These are phyloP conservation scores for Rhodamnia rubescens DNA, from an alignment of 345 rosid species.

Conservation along the genomic window DNA sequence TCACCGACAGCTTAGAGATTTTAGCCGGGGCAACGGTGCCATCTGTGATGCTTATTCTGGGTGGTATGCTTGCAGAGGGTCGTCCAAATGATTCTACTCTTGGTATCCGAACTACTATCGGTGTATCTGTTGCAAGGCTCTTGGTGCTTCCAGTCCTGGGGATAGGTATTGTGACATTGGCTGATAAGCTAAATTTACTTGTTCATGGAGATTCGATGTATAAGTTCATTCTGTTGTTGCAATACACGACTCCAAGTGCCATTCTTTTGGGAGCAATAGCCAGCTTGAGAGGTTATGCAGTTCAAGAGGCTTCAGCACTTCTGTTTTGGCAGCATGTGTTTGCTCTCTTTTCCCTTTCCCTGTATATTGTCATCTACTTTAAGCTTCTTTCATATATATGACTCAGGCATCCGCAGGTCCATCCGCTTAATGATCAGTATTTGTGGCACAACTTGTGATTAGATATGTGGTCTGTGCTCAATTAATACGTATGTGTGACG, in stretches of 20 bases:
- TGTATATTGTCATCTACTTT: slow-evolving; percentile 61
- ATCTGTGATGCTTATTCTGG: slow-evolving; percentile 92
- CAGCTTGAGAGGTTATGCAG: slow-evolving; percentile 82
- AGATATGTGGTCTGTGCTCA: not conserved
- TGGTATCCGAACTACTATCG: slow-evolving; percentile 70
- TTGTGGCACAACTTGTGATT: not conserved
- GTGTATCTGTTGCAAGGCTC: slow-evolving; percentile 66
- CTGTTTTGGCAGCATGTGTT: slow-evolving; percentile 87
- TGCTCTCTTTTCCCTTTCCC: slow-evolving; percentile 70
- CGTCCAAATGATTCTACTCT: slow-evolving; percentile 63
- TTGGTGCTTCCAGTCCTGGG: slow-evolving; percentile 77
- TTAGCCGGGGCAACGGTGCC: slow-evolving; percentile 89
- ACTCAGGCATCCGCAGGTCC: not conserved
- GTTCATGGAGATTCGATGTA: slow-evolving; percentile 58
- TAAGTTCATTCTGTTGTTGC: slow-evolving; percentile 67
- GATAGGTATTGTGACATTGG: slow-evolving; percentile 53
- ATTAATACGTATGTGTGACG: not conserved
- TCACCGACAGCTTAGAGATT: slow-evolving; percentile 81
- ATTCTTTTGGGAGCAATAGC: slow-evolving; percentile 88
- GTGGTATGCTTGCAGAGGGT: slow-evolving; percentile 94
- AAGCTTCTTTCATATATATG: slow-evolving; percentile 31
- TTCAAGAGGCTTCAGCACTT: slow-evolving; percentile 77
- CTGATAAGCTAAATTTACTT: slow-evolving; percentile 44
- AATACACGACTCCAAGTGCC: slow-evolving; percentile 91
- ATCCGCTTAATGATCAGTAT: not conserved